phyloP scores from a whole-genome alignment of 2,329 filamentous ascomycete genomes.

The Pestalotiopsis sp. region DNA sequence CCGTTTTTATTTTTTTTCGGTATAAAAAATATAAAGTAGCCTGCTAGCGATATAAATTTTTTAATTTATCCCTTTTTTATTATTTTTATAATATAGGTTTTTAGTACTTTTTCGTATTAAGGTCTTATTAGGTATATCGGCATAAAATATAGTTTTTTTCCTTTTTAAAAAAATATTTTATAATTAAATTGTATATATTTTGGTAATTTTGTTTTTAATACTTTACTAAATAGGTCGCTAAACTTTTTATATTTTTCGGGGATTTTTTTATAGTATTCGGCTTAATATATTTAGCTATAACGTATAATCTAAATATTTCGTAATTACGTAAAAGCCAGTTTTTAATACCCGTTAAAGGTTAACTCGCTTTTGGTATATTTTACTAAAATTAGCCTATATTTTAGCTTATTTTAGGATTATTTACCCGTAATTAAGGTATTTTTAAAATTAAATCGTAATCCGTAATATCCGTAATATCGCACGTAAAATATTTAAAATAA shows the following conservation, averaged over 20 bases:
- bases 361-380: background rate
- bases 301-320: too few species aligned
- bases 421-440: conserved; percentile 6
- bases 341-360: background rate
- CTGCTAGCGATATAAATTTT: too few species aligned
- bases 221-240: background rate
- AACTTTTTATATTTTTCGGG: too few species aligned
- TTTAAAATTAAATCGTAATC: conserved; percentile 7
- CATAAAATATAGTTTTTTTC: too few species aligned
- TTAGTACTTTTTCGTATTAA: too few species aligned
- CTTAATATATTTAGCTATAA: too few species aligned
- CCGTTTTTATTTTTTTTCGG: too few species aligned
- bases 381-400: conserved; percentile 2
- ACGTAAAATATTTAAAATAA: background rate
- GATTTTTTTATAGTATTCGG: too few species aligned
- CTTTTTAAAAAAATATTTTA: background rate
- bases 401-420: conserved; percentile 2
- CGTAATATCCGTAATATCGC: conserved; percentile 5
- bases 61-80: too few species aligned
- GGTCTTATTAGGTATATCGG: too few species aligned
- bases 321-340: background rate
- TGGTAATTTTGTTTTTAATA: background rate
- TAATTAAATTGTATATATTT: too few species aligned
- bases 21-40: too few species aligned
- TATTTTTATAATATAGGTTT: background rate